phyloP scores from a whole-genome alignment of 2,329 filamentous ascomycete genomes.

The Tolypocladium amazonense region DNA sequence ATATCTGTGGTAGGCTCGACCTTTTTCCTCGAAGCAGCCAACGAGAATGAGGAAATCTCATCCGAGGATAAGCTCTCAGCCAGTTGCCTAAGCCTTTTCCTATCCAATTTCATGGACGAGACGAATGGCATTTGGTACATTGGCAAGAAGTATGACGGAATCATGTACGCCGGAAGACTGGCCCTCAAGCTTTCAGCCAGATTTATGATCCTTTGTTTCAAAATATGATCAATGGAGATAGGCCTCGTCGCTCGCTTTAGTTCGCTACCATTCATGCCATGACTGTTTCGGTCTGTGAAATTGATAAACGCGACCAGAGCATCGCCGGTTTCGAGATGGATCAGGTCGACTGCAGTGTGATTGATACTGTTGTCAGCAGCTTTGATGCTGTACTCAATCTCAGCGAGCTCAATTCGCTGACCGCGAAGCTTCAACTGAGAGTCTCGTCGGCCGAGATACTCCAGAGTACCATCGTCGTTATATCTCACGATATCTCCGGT shows the following conservation, averaged over 20 bases:
- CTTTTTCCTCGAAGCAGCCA: not conserved
- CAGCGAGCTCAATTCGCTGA: conserved; percentile 8
- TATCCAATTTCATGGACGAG: conserved; percentile 8
- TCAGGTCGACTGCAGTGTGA: not conserved
- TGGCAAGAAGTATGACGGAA: not conserved
- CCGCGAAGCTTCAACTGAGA: conserved; percentile 10
- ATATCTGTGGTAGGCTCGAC: not conserved
- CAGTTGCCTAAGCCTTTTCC: not conserved
- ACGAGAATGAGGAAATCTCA: not conserved
- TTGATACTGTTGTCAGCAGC: not conserved
- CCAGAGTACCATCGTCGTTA: conserved; percentile 6
- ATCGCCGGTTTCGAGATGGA: not conserved
- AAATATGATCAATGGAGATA: not conserved
- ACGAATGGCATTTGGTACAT: conserved; percentile 5
- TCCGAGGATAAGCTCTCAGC: not conserved
- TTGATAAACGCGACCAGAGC: not conserved
- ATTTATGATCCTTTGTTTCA: not conserved
- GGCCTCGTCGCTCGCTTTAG: not conserved
- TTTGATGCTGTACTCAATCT: conserved; percentile 5
- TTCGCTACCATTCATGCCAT: not conserved
- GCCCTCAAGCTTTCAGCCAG: not conserved
- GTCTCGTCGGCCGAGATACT: conserved; percentile 4
- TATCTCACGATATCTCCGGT: conserved; percentile 9
- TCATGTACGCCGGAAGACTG: not conserved
- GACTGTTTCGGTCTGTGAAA: not conserved